Conservation (phyloP, 345 rosid species). For the Populus pruinosa region DNA sequence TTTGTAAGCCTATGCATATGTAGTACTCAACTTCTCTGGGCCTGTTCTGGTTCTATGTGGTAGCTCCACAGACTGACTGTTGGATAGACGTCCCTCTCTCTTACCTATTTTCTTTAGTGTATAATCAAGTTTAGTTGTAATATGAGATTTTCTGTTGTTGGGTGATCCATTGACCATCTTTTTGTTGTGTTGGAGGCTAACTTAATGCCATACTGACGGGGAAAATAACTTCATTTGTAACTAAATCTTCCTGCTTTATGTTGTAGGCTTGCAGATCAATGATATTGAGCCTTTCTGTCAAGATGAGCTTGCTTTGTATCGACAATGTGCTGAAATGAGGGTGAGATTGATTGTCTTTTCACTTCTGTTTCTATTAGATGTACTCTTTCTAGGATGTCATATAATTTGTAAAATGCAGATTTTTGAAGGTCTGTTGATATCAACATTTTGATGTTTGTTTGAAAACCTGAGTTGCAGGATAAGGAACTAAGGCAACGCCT, state of each 20-base stretch:
- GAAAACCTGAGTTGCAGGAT: slow-evolving; percentile 48
- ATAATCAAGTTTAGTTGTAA: too few relatives aligned
- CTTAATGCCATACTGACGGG: not conserved
- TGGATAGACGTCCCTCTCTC: too few relatives aligned
- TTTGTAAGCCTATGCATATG: not conserved
- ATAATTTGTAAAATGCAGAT: not conserved
- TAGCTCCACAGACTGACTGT: too few relatives aligned
- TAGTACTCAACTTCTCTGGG: not conserved
- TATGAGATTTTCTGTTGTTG: too few relatives aligned
- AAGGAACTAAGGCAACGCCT: slow-evolving; percentile 74
- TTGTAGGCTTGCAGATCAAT: slow-evolving; percentile 78
- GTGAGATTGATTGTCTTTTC: slow-evolving; percentile 30
- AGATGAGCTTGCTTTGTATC: slow-evolving; percentile 80
- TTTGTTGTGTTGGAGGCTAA: too few relatives aligned
- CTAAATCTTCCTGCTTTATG: slow-evolving; percentile 3
- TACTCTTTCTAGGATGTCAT: not conserved
- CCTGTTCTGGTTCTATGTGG: too few relatives aligned
- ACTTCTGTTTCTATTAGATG: not conserved
- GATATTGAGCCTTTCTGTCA: slow-evolving; percentile 92
- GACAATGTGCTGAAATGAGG: slow-evolving; percentile 76
- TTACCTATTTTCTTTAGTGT: too few relatives aligned
- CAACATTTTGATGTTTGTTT: slow-evolving; percentile 11
- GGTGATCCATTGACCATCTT: too few relatives aligned
- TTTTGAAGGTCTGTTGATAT: slow-evolving; percentile 5
- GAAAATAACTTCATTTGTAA: not conserved